Conservation (phyloP, 768 basidiomycete species). For the Mycena polygramma region DNA sequence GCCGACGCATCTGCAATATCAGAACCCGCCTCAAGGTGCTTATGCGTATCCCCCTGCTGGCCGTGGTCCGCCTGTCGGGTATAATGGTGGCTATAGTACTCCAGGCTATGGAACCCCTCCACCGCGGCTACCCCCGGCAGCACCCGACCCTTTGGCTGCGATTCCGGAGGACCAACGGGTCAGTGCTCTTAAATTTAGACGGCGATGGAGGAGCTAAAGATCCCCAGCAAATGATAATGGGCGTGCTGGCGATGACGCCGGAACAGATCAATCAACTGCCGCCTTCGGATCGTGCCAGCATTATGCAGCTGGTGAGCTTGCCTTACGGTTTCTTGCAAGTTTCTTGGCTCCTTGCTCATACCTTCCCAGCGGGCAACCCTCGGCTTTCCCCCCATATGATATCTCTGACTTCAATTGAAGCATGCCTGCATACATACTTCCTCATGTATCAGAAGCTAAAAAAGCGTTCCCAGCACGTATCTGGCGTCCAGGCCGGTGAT, state of each 20-base stretch:
- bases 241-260: slow-evolving; percentile 84
- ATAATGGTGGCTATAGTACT: slow-evolving; percentile 33
- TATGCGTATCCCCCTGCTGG: slow-evolving; percentile 40
- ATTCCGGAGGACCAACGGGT: slow-evolving; percentile 39
- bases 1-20: slow-evolving; percentile 34
- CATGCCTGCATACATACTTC: not conserved
- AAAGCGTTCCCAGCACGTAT: slow-evolving; percentile 18
- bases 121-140: slow-evolving; percentile 23
- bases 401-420: too few relatives aligned
- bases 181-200: slow-evolving; percentile 2
- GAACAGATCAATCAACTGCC: slow-evolving; percentile 86
- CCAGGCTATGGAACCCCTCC: slow-evolving; percentile 25
- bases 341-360: not conserved
- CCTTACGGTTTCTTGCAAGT: not conserved
- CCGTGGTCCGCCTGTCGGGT: slow-evolving; percentile 39
- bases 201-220: slow-evolving; percentile 30
- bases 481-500: slow-evolving; percentile 42
- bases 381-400: slow-evolving; percentile 13
- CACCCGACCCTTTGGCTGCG: slow-evolving; percentile 22
- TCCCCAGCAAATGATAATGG: slow-evolving; percentile 77
- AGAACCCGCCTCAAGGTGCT: slow-evolving; percentile 27
- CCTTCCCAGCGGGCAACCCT: slow-evolving; percentile 22
- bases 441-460: slow-evolving; percentile 4
- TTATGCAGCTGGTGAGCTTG: slow-evolving; percentile 83
- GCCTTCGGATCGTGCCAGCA: slow-evolving; percentile 78